Evolutionary conservation across 2,329 filamentous ascomycete species (phyloP).

Genomic region (Dactylella cylindrospora): DNA sequence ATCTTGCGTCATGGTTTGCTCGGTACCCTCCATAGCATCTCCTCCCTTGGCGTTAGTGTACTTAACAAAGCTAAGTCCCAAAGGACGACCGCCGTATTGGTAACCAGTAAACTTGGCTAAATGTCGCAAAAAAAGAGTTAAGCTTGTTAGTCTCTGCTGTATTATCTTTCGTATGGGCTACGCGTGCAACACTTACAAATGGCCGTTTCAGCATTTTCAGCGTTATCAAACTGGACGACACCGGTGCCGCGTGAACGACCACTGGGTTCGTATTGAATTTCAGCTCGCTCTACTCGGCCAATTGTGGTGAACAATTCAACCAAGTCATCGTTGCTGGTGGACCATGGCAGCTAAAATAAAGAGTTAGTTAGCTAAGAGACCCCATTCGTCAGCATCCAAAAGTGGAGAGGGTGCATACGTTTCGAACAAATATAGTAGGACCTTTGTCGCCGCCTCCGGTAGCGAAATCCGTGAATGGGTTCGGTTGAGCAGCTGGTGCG

Average conservation of each 20-base stretch:
- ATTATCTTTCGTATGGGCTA: constrained; percentile 2
- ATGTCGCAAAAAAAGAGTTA: neutral
- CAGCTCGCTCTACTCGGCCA: constrained; percentile 95
- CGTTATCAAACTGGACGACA: constrained; percentile 87
- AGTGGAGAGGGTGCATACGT: constrained; percentile 64
- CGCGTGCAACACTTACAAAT: constrained; percentile 62
- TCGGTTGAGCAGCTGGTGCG: constrained; percentile 63
- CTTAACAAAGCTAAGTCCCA: constrained; percentile 91
- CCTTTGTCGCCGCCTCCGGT: constrained; percentile 81
- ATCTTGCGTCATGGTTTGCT: constrained; percentile 83
- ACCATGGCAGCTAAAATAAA: constrained; percentile 79
- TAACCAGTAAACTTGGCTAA: constrained; percentile 93
- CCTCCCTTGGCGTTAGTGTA: constrained; percentile 71
- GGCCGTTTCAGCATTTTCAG: constrained; percentile 83
- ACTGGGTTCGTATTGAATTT: constrained; percentile 97
- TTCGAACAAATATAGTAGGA: constrained; percentile 90
- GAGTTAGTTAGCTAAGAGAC: constrained; percentile 49
- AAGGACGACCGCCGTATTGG: constrained; percentile 90
- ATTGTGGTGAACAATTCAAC: constrained; percentile 97
- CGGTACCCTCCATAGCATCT: constrained; percentile 81
- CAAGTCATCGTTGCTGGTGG: constrained; percentile 95
- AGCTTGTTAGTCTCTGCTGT: neutral
- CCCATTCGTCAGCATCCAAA: constrained; percentile 41
- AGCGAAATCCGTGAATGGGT: constrained; percentile 91
- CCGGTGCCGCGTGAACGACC: constrained; percentile 92